A percentile compares a stretch with the other conserved stretches of the same genome.
phyloP scores from a whole-genome alignment of 2,329 filamentous ascomycete species.

The Salinomyces thailandicus region DNA sequence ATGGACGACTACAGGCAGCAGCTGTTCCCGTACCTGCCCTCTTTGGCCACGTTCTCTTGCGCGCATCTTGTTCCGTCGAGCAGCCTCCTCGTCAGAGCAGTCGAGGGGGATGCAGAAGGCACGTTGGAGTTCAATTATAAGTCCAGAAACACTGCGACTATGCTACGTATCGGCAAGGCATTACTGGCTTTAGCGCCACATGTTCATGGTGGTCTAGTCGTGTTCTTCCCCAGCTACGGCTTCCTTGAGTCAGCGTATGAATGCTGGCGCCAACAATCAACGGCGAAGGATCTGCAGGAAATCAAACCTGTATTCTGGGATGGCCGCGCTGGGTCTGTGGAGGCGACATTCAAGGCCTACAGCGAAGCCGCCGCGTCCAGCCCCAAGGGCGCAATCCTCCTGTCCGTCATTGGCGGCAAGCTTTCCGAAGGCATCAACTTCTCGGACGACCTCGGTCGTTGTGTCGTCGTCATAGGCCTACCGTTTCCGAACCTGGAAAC shows the following conservation, averaged over 20 bases:
- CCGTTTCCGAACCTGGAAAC: slow-evolving; percentile 87
- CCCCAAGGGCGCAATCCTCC: slow-evolving; percentile 60
- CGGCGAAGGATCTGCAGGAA: slow-evolving; percentile 18
- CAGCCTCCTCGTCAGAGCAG: slow-evolving; percentile 68
- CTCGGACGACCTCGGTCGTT: slow-evolving; percentile 77
- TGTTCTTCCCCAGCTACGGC: slow-evolving; percentile 92
- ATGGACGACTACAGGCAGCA: slow-evolving; percentile 84
- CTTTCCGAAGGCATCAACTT: slow-evolving; percentile 99
- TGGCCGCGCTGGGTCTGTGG: slow-evolving; percentile 44
- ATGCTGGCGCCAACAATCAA: slow-evolving; percentile 29
- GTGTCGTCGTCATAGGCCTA: slow-evolving; percentile 81
- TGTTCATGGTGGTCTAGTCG: slow-evolving; percentile 80
- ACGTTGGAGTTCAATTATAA: slow-evolving; percentile 82
- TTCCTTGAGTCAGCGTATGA: slow-evolving; percentile 64
- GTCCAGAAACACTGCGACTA: slow-evolving; percentile 57
- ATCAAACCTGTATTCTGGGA: slow-evolving; percentile 44
- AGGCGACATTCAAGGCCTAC: slow-evolving; percentile 66
- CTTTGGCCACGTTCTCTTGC: slow-evolving; percentile 74
- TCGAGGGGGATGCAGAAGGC: slow-evolving; percentile 42
- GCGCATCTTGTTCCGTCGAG: slow-evolving; percentile 82
- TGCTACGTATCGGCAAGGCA: slow-evolving; percentile 59
- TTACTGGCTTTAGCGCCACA: slow-evolving; percentile 60
- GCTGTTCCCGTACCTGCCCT: slow-evolving; percentile 64
- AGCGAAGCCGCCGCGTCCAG: slow-evolving; percentile 47
- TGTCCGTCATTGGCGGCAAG: slow-evolving; percentile 88